Percentiles rank a stretch among this genome's conserved stretches.
Conservation (phyloP, 2,329 filamentous ascomycete genomes). For the Pyrenochaeta sp. region DNA sequence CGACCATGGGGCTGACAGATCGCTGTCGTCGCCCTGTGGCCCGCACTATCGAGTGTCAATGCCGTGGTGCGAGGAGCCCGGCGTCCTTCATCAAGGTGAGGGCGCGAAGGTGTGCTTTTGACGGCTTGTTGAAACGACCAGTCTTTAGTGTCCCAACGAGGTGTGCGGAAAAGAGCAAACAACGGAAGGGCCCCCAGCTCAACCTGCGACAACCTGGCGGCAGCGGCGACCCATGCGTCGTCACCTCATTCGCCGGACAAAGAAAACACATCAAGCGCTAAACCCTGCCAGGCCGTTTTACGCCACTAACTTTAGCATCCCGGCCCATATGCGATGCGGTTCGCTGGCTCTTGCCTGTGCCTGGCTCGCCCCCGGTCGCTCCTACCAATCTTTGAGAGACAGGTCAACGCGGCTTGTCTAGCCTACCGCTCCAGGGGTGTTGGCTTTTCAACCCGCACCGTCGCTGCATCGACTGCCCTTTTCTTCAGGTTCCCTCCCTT, state of each 20-base stretch:
- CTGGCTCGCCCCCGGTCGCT: conserved; percentile 29
- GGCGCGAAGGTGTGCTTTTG: conserved; percentile 14
- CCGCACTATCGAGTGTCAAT: conserved; percentile 17
- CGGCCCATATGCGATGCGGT: conserved; percentile 20
- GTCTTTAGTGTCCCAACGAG: conserved; percentile 17
- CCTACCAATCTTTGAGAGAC: conserved; percentile 39
- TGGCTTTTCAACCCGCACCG: conserved; percentile 31
- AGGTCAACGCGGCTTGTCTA: conserved; percentile 32
- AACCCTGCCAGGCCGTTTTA: conserved; percentile 19
- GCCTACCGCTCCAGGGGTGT: conserved; percentile 21
- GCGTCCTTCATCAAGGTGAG: conserved; percentile 19
- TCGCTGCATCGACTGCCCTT: conserved; percentile 31
- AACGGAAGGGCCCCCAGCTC: conserved; percentile 21
- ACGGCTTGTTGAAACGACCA: conserved; percentile 33
- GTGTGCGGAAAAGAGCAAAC: conserved; percentile 20
- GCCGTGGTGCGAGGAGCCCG: conserved; percentile 17
- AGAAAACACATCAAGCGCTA: conserved; percentile 30
- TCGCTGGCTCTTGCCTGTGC: conserved; percentile 28
- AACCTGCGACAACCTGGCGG: conserved; percentile 40
- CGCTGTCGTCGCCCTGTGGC: conserved; percentile 2
- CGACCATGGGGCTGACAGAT: conserved; percentile 4
- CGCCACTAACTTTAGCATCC: conserved; percentile 9
- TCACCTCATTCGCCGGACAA: conserved; percentile 21
- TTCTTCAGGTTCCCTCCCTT: conserved; percentile 38
- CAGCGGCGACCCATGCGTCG: conserved; percentile 11